Conservation (phyloP, 345 rosid species). For the Hibiscus tridactylites region DNA sequence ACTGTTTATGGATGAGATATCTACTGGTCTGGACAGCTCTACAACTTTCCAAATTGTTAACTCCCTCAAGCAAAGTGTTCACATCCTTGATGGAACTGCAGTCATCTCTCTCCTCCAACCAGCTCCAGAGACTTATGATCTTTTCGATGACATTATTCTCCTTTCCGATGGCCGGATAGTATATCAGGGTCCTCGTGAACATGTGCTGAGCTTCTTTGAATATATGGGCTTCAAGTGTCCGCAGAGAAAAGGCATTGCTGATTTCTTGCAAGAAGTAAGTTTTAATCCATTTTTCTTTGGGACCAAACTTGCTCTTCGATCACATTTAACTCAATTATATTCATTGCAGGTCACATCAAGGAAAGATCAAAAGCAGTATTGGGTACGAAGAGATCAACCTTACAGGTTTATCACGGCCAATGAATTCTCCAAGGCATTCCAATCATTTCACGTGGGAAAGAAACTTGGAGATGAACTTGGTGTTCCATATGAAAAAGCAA, state of each 20-base stretch:
- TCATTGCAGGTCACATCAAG: constrained; percentile 59
- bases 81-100: constrained; percentile 51
- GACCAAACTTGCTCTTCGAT: neutral
- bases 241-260: constrained; percentile 74
- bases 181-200: constrained; percentile 66
- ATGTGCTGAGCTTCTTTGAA: constrained; percentile 54
- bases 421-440: constrained; percentile 68
- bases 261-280: constrained; percentile 79
- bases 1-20: constrained; percentile 63
- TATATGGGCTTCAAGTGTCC: constrained; percentile 67
- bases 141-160: constrained; percentile 68
- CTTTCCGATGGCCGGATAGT: constrained; percentile 66
- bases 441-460: constrained; percentile 47
- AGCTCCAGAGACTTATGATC: constrained; percentile 68
- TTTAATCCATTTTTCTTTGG: neutral
- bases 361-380: constrained; percentile 79
- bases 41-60: constrained; percentile 77
- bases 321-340: neutral
- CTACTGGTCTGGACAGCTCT: constrained; percentile 82
- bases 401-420: constrained; percentile 47
- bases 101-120: constrained; percentile 79
- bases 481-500: constrained; percentile 45
- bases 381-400: constrained; percentile 48
- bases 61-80: constrained; percentile 52
- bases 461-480: constrained; percentile 41